Evolutionary conservation across 2,329 filamentous ascomycete genomes (phyloP).

Genomic region (Talaromyces sp.): DNA sequence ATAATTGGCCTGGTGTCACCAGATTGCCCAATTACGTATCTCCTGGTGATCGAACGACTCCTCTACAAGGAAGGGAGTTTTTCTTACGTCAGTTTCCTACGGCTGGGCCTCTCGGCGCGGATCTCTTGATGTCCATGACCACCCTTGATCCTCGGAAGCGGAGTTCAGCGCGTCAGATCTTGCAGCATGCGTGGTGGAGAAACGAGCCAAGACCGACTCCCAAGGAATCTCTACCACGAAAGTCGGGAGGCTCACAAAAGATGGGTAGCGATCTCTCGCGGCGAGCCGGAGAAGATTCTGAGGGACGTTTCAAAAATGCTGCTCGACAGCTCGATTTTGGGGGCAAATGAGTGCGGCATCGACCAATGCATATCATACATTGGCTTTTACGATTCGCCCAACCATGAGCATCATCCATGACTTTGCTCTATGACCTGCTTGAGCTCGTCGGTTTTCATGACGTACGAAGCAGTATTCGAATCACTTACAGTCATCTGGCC

Average conservation of each 20-base stretch:
- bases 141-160: conserved; percentile 81
- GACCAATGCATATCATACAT: not conserved
- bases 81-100: conserved; percentile 75
- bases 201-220: conserved; percentile 76
- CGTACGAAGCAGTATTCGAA: not conserved
- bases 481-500: not conserved
- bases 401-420: not conserved
- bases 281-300: conserved; percentile 67
- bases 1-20: conserved; percentile 90
- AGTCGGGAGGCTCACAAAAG: conserved; percentile 67
- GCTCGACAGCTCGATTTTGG: conserved; percentile 80
- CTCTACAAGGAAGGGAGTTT: conserved; percentile 60
- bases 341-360: conserved; percentile 20
- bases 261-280: conserved; percentile 79
- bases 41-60: conserved; percentile 57
- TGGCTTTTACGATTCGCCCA: not conserved
- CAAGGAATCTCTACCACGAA: conserved; percentile 76
- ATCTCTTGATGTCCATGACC: conserved; percentile 81
- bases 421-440: not conserved
- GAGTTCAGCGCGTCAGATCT: conserved; percentile 70
- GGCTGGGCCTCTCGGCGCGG: conserved; percentile 76
- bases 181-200: conserved; percentile 83
- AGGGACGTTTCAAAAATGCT: conserved; percentile 64
- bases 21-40: conserved; percentile 77
- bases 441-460: not conserved